Base-by-base conservation (phyloP, 2,329 filamentous ascomycete species). In the Amauroascus niger region DNA sequence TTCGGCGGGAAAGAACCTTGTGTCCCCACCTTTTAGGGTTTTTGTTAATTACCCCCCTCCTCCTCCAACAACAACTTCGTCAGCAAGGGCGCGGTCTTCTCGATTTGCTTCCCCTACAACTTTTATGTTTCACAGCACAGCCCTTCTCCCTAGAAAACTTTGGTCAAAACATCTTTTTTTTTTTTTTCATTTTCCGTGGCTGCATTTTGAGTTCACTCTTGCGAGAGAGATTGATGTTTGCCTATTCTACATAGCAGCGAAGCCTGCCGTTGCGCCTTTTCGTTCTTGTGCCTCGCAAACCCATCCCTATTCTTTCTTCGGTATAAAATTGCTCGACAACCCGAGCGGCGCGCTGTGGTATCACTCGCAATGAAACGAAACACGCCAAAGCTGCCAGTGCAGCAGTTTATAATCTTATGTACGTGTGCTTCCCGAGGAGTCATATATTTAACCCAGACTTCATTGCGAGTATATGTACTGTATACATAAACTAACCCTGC, bases 351-450 rank as follows among this genome's bases (percentile, higher is more conserved):
- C 32, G 20, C 32, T 13, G 45, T 37, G 32, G 26, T 37, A 39
- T 16, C n/a, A 9, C 46, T 20, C 45, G 18, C 32, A 6, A 51
- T 51, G 49, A 43, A 43, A 6, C 1, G 22, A 22, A 16, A n/a
- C 28, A 11, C 39, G 1, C 50, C 50, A 53, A 86, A 82, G 74
- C 76, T 93, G 75, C 87, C 88, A 0, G 75, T 80, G 40, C 80
- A 83, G 76, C 88, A 94, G 72, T 75, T 94, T 64, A 73, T 82
- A 41, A 89, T 94, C 65, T 73, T 94, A 59, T 83, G 86, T 89
- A 77, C 75, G 65, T 61, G 33, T 14, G 8, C 39, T 18, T 49
- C 20, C n/a, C 14, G 14, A 33, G 7, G 18, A n/a, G 24, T 18
- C 16, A 2, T 13, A 20, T 14, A 2, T 33, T 6, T 46, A 3